A percentile compares a stretch with the other conserved stretches of the same genome.
phyloP scores from a whole-genome alignment of 106 monocot genomes.

The Hemerocallis citrina region DNA sequence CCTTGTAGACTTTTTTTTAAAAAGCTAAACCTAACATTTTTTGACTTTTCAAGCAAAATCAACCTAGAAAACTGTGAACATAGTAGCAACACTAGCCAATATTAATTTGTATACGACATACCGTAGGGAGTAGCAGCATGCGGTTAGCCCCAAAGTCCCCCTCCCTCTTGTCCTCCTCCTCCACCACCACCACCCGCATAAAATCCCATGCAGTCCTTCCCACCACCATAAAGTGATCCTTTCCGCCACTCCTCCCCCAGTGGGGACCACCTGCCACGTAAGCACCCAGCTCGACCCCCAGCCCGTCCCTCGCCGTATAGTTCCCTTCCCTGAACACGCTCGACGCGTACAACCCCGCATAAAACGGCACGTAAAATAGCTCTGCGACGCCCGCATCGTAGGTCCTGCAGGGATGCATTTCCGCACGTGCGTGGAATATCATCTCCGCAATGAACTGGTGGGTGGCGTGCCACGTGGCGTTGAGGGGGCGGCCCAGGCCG shows the following conservation, averaged over 20 bases:
- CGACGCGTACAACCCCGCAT: conserved; percentile 47
- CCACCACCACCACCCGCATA: conserved; percentile 18
- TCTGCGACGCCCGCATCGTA: conserved; percentile 12
- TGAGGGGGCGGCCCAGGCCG: conserved; percentile 43
- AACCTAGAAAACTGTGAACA: too few relatives aligned
- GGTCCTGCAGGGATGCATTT: conserved; percentile 47
- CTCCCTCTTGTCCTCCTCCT: neutral
- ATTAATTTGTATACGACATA: too few relatives aligned
- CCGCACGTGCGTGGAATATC: conserved; percentile 52
- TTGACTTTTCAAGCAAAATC: too few relatives aligned
- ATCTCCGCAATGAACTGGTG: conserved; percentile 61
- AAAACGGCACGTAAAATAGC: conserved; percentile 57
- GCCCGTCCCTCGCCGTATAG: conserved; percentile 19
- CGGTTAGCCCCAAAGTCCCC: conserved; percentile 35
- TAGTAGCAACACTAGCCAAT: too few relatives aligned
- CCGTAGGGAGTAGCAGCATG: conserved; percentile 23
- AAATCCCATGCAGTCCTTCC: conserved; percentile 65
- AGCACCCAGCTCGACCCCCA: conserved; percentile 21
- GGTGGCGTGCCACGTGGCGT: conserved; percentile 33
- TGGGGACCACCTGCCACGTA: conserved; percentile 4
- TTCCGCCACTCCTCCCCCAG: conserved; percentile 22
- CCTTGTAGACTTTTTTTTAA: too few relatives aligned
- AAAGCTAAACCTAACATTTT: too few relatives aligned
- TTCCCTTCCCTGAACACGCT: conserved; percentile 22
- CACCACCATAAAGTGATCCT: conserved; percentile 48